A percentile compares a stretch with the other conserved stretches of the same genome.
phyloP scores from a whole-genome alignment of 345 rosid genomes.

The Capsella bursapastoris region DNA sequence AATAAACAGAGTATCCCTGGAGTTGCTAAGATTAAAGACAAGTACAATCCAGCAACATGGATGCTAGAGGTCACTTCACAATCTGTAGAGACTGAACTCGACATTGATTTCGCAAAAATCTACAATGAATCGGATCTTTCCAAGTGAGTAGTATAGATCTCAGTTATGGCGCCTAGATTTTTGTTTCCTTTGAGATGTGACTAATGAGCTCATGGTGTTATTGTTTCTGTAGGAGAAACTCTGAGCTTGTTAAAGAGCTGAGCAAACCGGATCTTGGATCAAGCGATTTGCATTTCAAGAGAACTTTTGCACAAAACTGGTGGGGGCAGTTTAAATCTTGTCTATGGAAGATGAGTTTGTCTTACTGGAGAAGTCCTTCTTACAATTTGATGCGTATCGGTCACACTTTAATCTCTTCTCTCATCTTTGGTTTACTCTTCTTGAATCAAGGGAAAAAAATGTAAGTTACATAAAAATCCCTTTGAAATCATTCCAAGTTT shows the following conservation, averaged over 20 bases:
- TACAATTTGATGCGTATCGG: conserved; percentile 64
- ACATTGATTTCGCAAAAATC: conserved; percentile 63
- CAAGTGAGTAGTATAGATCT: conserved; percentile 50
- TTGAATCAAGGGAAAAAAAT: conserved; percentile 72
- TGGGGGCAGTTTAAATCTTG: conserved; percentile 76
- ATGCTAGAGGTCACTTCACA: conserved; percentile 70
- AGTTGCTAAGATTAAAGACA: conserved; percentile 62
- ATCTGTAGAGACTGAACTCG: conserved; percentile 62
- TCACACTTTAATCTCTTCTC: conserved; percentile 46
- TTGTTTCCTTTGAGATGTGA: neutral
- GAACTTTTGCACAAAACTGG: conserved; percentile 56
- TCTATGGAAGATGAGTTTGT: conserved; percentile 74
- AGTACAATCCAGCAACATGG: conserved; percentile 88
- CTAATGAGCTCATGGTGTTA: conserved; percentile 10
- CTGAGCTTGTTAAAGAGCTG: conserved; percentile 52
- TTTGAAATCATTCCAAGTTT: neutral
- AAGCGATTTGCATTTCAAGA: conserved; percentile 59
- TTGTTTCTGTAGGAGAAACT: conserved; percentile 50
- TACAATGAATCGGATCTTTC: conserved; percentile 55
- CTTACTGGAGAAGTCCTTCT: conserved; percentile 90
- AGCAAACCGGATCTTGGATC: conserved; percentile 56
- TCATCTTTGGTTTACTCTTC: conserved; percentile 63
- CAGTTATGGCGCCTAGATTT: neutral
- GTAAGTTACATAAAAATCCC: conserved; percentile 50
- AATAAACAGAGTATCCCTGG: conserved; percentile 57